Evolutionary conservation across 2,329 filamentous ascomycete species (phyloP).

Genomic region (Neoarthrinium moseri): DNA sequence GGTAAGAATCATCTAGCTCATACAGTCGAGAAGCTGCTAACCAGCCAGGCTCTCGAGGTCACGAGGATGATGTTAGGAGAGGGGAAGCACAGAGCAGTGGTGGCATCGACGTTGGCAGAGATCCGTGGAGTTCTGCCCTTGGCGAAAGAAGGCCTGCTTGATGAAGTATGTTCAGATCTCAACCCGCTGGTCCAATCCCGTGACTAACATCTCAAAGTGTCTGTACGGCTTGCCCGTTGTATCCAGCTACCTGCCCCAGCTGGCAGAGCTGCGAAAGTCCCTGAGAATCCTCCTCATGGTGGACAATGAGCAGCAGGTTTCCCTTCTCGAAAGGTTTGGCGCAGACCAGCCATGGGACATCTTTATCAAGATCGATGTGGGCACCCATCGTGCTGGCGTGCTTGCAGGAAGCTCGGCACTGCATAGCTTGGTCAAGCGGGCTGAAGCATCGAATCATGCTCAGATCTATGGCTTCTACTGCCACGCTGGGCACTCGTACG

Average conservation of each 20-base stretch:
- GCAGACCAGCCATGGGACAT: neutral
- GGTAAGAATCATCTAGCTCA: neutral
- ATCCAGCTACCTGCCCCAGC: neutral
- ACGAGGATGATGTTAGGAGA: slow-evolving; percentile 2
- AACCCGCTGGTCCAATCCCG: neutral
- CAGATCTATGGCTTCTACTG: slow-evolving; percentile 4
- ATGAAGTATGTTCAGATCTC: neutral
- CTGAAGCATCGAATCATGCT: neutral
- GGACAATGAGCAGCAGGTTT: slow-evolving; percentile 5
- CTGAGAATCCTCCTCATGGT: slow-evolving; percentile 2
- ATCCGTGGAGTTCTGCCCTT: slow-evolving; percentile 2
- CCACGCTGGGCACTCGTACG: slow-evolving; percentile 6
- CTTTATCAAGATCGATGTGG: slow-evolving; percentile 8
- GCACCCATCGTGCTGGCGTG: slow-evolving; percentile 2
- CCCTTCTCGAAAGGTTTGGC: neutral
- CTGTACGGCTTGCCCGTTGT: neutral
- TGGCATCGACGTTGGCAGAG: slow-evolving; percentile 6
- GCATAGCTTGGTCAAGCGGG: neutral
- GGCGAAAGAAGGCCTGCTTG: neutral
- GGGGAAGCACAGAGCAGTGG: neutral
- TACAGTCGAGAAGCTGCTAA: neutral
- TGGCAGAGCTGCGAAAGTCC: neutral
- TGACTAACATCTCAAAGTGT: neutral
- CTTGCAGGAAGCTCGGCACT: neutral
- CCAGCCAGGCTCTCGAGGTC: neutral